A percentile compares a stretch with the other conserved stretches of the same genome.
Evolutionary conservation across 345 rosid genomes (phyloP).

Genomic region (Combretum micranthum): DNA sequence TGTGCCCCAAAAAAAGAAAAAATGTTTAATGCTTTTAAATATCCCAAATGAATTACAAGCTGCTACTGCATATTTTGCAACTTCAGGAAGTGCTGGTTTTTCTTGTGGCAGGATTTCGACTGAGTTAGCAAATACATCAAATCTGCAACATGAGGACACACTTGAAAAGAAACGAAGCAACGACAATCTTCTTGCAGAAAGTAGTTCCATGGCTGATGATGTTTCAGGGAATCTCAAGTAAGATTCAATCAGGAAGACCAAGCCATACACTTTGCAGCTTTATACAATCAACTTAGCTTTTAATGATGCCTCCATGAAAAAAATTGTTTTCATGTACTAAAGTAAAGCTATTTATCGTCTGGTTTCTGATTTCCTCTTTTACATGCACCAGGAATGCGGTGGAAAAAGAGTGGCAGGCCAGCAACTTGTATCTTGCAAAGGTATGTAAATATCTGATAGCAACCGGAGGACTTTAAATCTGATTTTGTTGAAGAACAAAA

Average conservation of each 20-base stretch:
- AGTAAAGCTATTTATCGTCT: not conserved
- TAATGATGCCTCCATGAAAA: no score
- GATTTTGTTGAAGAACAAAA: no score
- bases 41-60: not conserved
- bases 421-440: constrained; percentile 55
- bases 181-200: constrained; percentile 28
- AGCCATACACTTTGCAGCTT: no score
- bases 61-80: not conserved
- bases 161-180: constrained; percentile 38
- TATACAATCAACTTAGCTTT: no score
- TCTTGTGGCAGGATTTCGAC: constrained; percentile 43
- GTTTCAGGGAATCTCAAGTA: constrained; percentile 26
- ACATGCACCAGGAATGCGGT: constrained; percentile 27
- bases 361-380: not conserved
- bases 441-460: constrained; percentile 18
- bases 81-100: not conserved
- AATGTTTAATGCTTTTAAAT: no score
- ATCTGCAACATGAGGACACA: constrained; percentile 29
- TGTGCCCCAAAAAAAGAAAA: no score
- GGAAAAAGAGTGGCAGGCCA: constrained; percentile 41
- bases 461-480: not conserved
- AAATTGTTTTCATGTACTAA: no score
- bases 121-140: constrained; percentile 32
- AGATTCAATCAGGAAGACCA: constrained; percentile 32
- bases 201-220: constrained; percentile 19